Conservation (phyloP, 139 green algal genomes). For the Picochlorum sp. region DNA sequence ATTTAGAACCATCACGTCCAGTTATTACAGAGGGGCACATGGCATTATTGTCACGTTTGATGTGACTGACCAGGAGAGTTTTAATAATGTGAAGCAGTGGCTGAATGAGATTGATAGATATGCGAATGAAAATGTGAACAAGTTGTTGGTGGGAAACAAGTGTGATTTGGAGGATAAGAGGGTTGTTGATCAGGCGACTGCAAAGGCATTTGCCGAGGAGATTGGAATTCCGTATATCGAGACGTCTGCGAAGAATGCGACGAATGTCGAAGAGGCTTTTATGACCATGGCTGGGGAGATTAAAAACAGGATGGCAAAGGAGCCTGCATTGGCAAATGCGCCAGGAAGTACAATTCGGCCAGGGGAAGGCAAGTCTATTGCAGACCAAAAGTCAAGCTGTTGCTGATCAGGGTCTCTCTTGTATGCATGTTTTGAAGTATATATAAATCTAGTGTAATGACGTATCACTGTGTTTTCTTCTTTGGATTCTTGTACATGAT, state of each 20-base stretch:
- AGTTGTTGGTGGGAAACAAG: constrained; percentile 99
- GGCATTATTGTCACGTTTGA: constrained; percentile 99
- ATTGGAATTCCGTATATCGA: constrained; percentile 99
- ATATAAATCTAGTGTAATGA: background rate
- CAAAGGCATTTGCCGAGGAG: constrained; percentile 98
- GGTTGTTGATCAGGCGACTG: constrained; percentile 89
- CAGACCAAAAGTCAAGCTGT: constrained; percentile 65
- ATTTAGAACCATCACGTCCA: constrained; percentile 97
- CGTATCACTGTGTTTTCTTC: background rate
- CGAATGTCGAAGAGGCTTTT: constrained; percentile 98
- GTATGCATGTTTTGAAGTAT: background rate
- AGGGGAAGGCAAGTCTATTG: constrained; percentile 70
- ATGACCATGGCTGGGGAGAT: constrained; percentile 99
- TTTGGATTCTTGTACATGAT: constrained; percentile 5
- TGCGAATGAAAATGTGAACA: constrained; percentile 99
- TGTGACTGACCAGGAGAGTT: constrained; percentile 96
- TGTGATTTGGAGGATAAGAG: constrained; percentile 92
- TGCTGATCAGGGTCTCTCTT: constrained; percentile 45
- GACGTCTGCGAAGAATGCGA: constrained; percentile 96
- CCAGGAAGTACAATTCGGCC: constrained; percentile 63
- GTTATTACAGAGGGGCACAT: constrained; percentile 96
- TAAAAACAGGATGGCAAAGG: constrained; percentile 94
- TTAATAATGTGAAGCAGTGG: constrained; percentile 99
- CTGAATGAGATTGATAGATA: constrained; percentile 99
- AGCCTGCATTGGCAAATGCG: constrained; percentile 62